These are phyloP conservation scores for Alternaria solani DNA, from an alignment of 2,329 filamentous ascomycete species.

Conservation along the genomic window DNA sequence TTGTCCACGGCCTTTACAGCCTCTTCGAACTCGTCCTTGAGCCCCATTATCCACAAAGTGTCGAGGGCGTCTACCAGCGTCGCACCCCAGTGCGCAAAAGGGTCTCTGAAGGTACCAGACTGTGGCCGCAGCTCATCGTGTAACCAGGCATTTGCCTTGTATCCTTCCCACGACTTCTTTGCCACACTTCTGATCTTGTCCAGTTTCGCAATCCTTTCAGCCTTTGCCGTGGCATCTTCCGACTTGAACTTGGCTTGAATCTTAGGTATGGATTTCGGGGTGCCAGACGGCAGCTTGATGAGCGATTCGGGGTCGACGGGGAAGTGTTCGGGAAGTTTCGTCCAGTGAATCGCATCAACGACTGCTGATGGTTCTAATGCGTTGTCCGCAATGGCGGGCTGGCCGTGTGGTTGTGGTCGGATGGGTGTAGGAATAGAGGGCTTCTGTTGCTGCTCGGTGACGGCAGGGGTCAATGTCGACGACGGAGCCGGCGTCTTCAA, in stretches of 20 bases:
- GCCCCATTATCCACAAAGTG: conserved; percentile 76
- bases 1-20: conserved; percentile 66
- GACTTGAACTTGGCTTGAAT: conserved; percentile 77
- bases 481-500: conserved; percentile 28
- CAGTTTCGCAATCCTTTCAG: conserved; percentile 70
- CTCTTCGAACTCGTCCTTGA: conserved; percentile 70
- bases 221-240: conserved; percentile 62
- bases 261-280: conserved; percentile 73
- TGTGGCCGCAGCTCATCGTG: conserved; percentile 87
- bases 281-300: conserved; percentile 77
- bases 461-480: conserved; percentile 18
- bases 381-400: conserved; percentile 31
- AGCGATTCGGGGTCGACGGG: conserved; percentile 75
- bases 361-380: conserved; percentile 26
- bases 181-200: conserved; percentile 76
- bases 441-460: conserved; percentile 21
- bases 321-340: conserved; percentile 76
- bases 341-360: conserved; percentile 69
- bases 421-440: conserved; percentile 29
- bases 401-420: conserved; percentile 21
- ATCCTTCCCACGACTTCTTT: conserved; percentile 80
- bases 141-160: conserved; percentile 79
- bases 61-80: conserved; percentile 81
- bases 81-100: conserved; percentile 91
- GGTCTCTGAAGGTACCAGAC: conserved; percentile 72